Evolutionary conservation across 768 basidiomycete genomes (phyloP).

Genomic region (Collybiopsis luxurians): DNA sequence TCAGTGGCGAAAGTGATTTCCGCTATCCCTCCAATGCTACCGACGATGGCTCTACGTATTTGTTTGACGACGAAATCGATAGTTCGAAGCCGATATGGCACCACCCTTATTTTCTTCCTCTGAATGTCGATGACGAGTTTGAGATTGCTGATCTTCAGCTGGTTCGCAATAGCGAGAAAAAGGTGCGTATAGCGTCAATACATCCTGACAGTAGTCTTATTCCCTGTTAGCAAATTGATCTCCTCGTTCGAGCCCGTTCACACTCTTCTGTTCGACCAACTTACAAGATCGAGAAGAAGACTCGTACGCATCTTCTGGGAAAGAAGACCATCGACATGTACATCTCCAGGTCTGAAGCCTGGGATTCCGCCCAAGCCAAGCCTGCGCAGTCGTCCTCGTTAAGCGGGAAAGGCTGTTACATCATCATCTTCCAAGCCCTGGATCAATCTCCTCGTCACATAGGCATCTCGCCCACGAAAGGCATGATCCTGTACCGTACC

Average conservation of each 20-base stretch:
- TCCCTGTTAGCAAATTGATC: constrained; percentile 7
- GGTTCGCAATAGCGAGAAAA: constrained; percentile 6
- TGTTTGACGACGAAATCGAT: background rate
- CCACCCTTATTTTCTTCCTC: constrained; percentile 11
- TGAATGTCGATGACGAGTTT: constrained; percentile 14
- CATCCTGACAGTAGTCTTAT: background rate
- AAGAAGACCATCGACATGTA: constrained; percentile 18
- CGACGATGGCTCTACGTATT: background rate
- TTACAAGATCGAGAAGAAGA: constrained; percentile 19
- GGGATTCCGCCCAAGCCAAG: constrained; percentile 10
- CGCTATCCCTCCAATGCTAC: background rate
- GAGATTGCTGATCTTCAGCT: constrained; percentile 22
- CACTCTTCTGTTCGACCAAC: constrained; percentile 15
- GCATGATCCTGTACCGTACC: constrained; percentile 11
- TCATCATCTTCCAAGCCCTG: constrained; percentile 10
- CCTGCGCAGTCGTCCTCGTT: background rate
- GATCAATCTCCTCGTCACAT: constrained; percentile 15
- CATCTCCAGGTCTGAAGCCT: constrained; percentile 14
- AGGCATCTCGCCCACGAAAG: constrained; percentile 12
- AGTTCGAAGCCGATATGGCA: background rate
- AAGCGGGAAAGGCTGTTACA: constrained; percentile 10
- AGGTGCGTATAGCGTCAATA: constrained; percentile 10
- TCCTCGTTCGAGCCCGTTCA: constrained; percentile 14
- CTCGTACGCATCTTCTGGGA: constrained; percentile 17
- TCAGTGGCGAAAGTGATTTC: background rate